These are phyloP conservation scores for Phlebopus sp. DNA, from an alignment of 1,284 basidiomycete genomes.

Conservation along the genomic window DNA sequence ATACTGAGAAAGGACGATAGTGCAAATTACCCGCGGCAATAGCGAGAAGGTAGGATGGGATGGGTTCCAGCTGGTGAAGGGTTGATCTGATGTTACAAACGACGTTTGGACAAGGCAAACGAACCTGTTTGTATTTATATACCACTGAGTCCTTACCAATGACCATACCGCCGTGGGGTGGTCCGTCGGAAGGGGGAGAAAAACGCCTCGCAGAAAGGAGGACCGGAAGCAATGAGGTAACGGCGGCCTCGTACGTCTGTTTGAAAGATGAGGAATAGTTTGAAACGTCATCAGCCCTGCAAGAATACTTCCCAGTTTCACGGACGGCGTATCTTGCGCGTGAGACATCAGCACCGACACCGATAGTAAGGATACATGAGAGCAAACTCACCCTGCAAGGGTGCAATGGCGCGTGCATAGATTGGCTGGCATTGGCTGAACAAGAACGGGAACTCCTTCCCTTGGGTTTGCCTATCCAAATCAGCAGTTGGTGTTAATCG, in stretches of 20 bases:
- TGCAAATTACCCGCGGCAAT: constrained; percentile 82
- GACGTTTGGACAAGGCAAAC: constrained; percentile 10
- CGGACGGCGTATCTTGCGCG: constrained; percentile 59
- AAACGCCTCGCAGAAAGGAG: constrained; percentile 80
- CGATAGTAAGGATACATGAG: no score
- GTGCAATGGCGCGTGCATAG: constrained; percentile 77
- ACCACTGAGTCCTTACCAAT: constrained; percentile 68
- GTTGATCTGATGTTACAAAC: not conserved
- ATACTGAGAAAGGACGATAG: constrained; percentile 63
- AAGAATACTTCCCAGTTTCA: constrained; percentile 57
- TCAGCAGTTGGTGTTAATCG: not conserved
- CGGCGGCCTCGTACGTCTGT: constrained; percentile 76
- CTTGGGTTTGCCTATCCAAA: constrained; percentile 77
- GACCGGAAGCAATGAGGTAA: constrained; percentile 76
- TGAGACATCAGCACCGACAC: constrained; percentile 5
- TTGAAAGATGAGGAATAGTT: not conserved
- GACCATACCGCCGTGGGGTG: constrained; percentile 63
- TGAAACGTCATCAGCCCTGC: no score
- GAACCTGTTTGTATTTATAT: constrained; percentile 71
- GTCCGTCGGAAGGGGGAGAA: constrained; percentile 69
- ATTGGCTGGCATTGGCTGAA: constrained; percentile 97
- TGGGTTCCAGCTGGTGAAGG: constrained; percentile 62
- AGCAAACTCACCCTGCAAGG: constrained; percentile 67
- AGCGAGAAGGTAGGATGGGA: constrained; percentile 86
- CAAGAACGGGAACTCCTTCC: constrained; percentile 83